Conservation (phyloP, 2,329 filamentous ascomycete genomes). For the Alternaria brassicae region DNA sequence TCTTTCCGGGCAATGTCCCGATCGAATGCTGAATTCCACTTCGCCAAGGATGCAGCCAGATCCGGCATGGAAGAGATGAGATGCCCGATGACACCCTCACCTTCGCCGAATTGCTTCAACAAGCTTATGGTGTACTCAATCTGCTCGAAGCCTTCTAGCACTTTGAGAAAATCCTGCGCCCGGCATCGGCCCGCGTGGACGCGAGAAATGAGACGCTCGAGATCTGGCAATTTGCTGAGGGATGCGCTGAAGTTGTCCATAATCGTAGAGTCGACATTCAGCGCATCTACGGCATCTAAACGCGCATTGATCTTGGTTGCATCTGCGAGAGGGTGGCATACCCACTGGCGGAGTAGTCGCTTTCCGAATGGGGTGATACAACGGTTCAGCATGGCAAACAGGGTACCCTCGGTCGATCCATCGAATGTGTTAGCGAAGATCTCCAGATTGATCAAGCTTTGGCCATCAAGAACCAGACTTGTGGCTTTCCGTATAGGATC, state of each 20-base stretch:
- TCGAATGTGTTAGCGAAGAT: constrained; percentile 94
- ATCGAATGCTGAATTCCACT: constrained; percentile 94
- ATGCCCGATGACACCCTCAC: constrained; percentile 82
- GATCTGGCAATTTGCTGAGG: constrained; percentile 88
- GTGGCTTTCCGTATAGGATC: constrained; percentile 90
- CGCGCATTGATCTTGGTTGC: constrained; percentile 88
- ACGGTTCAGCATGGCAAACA: constrained; percentile 89
- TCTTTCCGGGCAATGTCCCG: constrained; percentile 77
- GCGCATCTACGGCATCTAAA: constrained; percentile 89
- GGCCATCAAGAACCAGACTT: constrained; percentile 90
- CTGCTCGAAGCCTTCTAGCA: constrained; percentile 95
- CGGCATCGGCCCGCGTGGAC: constrained; percentile 92
- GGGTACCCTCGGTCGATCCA: constrained; percentile 80
- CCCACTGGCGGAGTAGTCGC: constrained; percentile 93
- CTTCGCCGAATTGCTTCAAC: constrained; percentile 74
- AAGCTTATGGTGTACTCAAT: constrained; percentile 93
- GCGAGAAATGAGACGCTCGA: constrained; percentile 91
- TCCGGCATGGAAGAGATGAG: constrained; percentile 87
- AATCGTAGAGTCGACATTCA: constrained; percentile 81
- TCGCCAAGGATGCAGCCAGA: constrained; percentile 73
- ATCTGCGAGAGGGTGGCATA: constrained; percentile 92
- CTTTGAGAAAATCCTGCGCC: constrained; percentile 89
- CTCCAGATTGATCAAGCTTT: constrained; percentile 97
- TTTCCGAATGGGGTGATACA: constrained; percentile 98
- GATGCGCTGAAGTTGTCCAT: constrained; percentile 89